phyloP scores from a whole-genome alignment of 73 alveolate genomes.

The Stentor roeselii region DNA sequence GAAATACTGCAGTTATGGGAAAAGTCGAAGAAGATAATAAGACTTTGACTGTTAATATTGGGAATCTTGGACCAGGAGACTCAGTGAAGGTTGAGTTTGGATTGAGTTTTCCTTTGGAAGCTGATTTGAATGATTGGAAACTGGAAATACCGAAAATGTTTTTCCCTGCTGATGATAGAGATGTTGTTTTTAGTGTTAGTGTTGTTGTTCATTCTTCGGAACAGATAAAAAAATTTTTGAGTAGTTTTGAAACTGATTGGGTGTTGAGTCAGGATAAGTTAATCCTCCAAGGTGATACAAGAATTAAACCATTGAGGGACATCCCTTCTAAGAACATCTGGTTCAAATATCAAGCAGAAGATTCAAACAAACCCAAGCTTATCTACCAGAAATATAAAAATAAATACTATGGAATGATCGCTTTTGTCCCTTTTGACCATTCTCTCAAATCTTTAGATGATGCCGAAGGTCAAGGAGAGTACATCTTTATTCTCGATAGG shows the following conservation, averaged over 20 bases:
- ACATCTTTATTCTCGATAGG: constrained; percentile 70
- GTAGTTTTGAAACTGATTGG: not conserved
- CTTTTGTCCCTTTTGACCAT: not conserved
- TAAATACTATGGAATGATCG: not conserved
- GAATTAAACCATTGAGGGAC: not conserved
- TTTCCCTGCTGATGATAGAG: not conserved
- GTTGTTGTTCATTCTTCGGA: not conserved
- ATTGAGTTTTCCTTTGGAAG: not conserved
- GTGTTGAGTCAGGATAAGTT: not conserved
- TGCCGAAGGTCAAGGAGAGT: constrained; percentile 45
- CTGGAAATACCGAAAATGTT: not conserved
- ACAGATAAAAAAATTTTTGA: not conserved
- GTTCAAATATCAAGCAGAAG: not conserved
- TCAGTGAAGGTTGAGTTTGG: not conserved
- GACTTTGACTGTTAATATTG: constrained; percentile 3
- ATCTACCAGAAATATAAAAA: not conserved
- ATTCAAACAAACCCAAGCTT: not conserved
- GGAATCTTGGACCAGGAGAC: not conserved
- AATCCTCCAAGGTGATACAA: not conserved
- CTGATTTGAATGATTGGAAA: not conserved
- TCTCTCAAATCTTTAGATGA: not conserved
- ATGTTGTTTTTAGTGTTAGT: not conserved
- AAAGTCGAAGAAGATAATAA: not conserved
- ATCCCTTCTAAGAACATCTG: not conserved
- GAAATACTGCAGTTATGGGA: constrained; percentile 24